Conservation (phyloP, 345 rosid species). For the Pugionium cornutum region DNA sequence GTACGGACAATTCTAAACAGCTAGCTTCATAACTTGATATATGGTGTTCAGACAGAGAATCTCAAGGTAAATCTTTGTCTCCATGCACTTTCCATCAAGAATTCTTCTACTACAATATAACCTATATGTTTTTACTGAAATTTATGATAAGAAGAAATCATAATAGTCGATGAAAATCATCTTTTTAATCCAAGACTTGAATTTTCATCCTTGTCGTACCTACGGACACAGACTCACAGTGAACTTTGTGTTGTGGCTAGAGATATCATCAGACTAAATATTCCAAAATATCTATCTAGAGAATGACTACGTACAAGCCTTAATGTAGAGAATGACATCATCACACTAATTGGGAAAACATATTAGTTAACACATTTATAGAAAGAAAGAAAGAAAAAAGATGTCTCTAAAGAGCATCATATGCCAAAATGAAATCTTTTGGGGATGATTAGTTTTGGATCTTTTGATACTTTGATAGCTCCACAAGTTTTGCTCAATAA, state of each 20-base stretch:
- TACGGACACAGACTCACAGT: no score
- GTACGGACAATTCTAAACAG: slow-evolving; percentile 45
- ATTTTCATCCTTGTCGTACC: no score
- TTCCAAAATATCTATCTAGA: no score
- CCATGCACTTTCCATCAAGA: no score
- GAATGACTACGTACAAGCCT: background rate
- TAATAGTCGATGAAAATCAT: no score
- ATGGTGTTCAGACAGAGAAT: slow-evolving; percentile 35
- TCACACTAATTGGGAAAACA: slow-evolving; percentile 34
- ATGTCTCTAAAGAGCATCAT: slow-evolving; percentile 30
- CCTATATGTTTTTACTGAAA: slow-evolving; percentile 7
- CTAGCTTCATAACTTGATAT: slow-evolving; percentile 39
- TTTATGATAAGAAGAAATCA: no score
- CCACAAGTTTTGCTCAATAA: slow-evolving; percentile 31
- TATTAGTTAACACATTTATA: slow-evolving; percentile 34
- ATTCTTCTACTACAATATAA: background rate
- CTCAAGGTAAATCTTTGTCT: slow-evolving; percentile 15
- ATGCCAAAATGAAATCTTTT: slow-evolving; percentile 36
- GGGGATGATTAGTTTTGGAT: slow-evolving; percentile 34
- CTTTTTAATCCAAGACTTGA: no score
- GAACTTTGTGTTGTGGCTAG: no score
- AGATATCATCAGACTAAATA: no score
- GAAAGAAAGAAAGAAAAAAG: background rate
- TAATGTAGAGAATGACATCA: slow-evolving; percentile 28
- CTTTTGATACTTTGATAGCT: slow-evolving; percentile 47